phyloP scores from a whole-genome alignment of 805 yeast species.

The Metschnikowia henanensis region DNA sequence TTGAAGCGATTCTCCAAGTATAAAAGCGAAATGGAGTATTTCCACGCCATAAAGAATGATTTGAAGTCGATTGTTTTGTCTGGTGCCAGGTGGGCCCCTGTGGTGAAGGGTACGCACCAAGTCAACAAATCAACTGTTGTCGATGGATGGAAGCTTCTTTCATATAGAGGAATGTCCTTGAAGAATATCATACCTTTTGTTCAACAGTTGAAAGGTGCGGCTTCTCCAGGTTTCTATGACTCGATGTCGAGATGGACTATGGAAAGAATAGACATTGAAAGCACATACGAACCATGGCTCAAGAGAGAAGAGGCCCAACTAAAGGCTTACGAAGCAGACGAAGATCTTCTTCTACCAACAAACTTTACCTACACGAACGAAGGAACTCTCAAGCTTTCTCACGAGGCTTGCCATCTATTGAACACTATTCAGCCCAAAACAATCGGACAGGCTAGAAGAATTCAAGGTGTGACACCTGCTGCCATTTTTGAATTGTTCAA shows the following conservation, averaged over 20 bases:
- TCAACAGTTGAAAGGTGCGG: slow-evolving; percentile 20
- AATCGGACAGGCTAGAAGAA: slow-evolving; percentile 91
- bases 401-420: slow-evolving; percentile 68
- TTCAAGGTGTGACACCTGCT: slow-evolving; percentile 95
- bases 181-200: slow-evolving; percentile 32
- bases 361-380: slow-evolving; percentile 60
- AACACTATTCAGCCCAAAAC: slow-evolving; percentile 83
- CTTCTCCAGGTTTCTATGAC: slow-evolving; percentile 26
- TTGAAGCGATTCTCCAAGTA: slow-evolving; percentile 55
- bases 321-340: slow-evolving; percentile 82
- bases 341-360: slow-evolving; percentile 66
- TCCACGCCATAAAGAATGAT: slow-evolving; percentile 44
- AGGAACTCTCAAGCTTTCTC: slow-evolving; percentile 56
- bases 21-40: slow-evolving; percentile 42
- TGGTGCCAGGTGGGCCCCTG: slow-evolving; percentile 62
- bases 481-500: slow-evolving; percentile 79
- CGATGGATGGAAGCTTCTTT: slow-evolving; percentile 69
- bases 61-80: slow-evolving; percentile 48
- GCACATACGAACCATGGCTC: slow-evolving; percentile 79
- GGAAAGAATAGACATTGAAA: slow-evolving; percentile 71
- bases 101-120: slow-evolving; percentile 46
- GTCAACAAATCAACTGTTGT: slow-evolving; percentile 39
- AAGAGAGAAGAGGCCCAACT: slow-evolving; percentile 70
- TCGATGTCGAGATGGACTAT: slow-evolving; percentile 41
- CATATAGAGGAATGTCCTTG: slow-evolving; percentile 47